A percentile compares a stretch with the other conserved stretches of the same genome.
These are phyloP conservation scores for Nymphaea thermarum DNA, from an alignment of 164 flowering plant genomes.

Conservation along the genomic window DNA sequence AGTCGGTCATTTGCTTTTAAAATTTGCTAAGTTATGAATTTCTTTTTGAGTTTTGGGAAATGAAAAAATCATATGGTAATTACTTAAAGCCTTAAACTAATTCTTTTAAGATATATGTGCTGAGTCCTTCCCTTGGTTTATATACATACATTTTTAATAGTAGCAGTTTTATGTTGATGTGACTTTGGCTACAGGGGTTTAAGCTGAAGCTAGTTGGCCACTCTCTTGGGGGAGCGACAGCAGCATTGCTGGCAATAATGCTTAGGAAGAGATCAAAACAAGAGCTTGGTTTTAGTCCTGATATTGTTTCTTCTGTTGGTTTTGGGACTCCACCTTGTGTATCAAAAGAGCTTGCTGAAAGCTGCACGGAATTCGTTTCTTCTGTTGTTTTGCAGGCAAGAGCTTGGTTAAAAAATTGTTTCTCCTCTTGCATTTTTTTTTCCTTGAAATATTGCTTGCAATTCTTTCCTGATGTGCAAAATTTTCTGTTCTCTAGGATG, in stretches of 20 bases:
- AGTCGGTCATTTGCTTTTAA: too few species aligned
- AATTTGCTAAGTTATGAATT: too few species aligned
- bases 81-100: too few species aligned
- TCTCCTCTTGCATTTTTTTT: not conserved
- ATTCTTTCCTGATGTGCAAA: too few species aligned
- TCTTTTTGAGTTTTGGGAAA: too few species aligned
- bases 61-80: too few species aligned
- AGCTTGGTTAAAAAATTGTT: not conserved
- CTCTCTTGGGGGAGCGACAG: conserved; percentile 83
- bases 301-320: conserved; percentile 62
- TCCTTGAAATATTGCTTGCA: not conserved
- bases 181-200: conserved; percentile 62
- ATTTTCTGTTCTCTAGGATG: conserved; percentile 50
- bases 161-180: conserved; percentile 1
- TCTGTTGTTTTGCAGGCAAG: conserved; percentile 73
- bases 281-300: conserved; percentile 69
- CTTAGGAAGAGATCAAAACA: conserved; percentile 40
- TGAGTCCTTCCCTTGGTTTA: not conserved
- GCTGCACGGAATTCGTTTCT: conserved; percentile 56
- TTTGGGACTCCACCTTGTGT: conserved; percentile 79
- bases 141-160: not conserved
- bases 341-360: conserved; percentile 72
- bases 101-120: not conserved
- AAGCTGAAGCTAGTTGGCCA: conserved; percentile 85
- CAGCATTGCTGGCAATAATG: conserved; percentile 74